phyloP scores from a whole-genome alignment of 495 filamentous ascomycete genomes.

The Penicillium canariense region DNA sequence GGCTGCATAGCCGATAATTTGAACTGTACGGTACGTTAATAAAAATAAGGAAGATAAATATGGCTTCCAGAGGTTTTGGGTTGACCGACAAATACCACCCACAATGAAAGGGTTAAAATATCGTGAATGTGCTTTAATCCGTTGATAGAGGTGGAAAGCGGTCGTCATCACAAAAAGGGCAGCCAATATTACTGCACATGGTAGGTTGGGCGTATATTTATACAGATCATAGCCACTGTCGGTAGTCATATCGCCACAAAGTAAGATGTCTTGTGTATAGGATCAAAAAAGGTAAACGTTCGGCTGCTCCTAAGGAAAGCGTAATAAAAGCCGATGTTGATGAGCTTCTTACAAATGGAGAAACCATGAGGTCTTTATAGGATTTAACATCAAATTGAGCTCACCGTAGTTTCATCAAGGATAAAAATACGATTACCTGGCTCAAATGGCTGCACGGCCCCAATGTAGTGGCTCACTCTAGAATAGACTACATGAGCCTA shows the following conservation, averaged over 20 bases:
- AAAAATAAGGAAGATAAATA: neutral
- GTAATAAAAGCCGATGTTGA: too few species aligned
- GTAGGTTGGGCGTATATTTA: slow-evolving; percentile 10
- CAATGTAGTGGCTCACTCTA: neutral
- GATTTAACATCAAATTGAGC: neutral
- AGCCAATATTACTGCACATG: slow-evolving; percentile 6
- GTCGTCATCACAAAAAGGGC: slow-evolving; percentile 22
- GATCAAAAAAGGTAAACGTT: neutral
- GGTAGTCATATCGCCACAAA: too few species aligned
- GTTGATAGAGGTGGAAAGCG: slow-evolving; percentile 6
- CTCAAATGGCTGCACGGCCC: too few species aligned
- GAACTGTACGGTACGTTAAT: slow-evolving; percentile 33
- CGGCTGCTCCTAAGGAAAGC: too few species aligned
- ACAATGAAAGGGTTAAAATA: slow-evolving; percentile 60
- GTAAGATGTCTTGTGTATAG: too few species aligned
- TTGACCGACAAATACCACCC: slow-evolving; percentile 53
- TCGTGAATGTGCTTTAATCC: slow-evolving; percentile 52
- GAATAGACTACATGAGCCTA: neutral
- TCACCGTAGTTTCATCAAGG: too few species aligned
- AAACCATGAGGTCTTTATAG: neutral
- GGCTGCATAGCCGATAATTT: slow-evolving; percentile 52
- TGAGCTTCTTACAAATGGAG: neutral
- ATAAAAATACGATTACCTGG: neutral
- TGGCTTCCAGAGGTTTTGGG: neutral
- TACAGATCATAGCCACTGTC: slow-evolving; percentile 5